Percentiles rank a stretch among this genome's conserved stretches.
phyloP scores from a whole-genome alignment of 345 rosid species.

The Lumnitzera littorea region DNA sequence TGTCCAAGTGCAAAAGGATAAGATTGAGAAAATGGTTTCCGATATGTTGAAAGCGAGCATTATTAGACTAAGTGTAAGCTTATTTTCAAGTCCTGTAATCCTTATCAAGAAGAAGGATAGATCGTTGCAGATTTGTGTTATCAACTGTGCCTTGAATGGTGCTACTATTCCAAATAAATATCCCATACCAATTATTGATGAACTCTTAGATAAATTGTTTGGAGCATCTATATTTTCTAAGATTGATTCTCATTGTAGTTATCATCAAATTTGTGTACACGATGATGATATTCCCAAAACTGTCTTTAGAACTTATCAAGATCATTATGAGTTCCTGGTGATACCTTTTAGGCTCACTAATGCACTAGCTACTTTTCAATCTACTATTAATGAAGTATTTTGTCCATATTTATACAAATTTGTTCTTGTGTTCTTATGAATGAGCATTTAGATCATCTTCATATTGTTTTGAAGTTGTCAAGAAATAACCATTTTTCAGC shows the following conservation, averaged over 20 bases:
- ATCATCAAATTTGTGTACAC: neutral
- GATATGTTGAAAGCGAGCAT: neutral
- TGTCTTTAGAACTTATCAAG: neutral
- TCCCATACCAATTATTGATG: neutral
- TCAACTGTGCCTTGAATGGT: neutral
- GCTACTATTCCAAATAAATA: neutral
- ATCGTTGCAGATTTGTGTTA: neutral
- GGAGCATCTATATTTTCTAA: no score
- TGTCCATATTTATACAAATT: neutral
- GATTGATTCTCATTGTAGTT: neutral
- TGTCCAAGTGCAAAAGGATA: neutral
- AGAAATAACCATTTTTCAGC: no score
- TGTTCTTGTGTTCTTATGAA: neutral
- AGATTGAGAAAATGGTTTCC: no score
- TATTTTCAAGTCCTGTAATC: neutral
- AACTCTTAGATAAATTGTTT: neutral
- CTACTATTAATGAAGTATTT: neutral
- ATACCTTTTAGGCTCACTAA: neutral
- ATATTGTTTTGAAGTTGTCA: no score
- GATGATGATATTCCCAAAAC: neutral
- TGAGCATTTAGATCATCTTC: no score
- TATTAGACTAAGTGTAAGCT: neutral
- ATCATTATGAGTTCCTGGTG: neutral
- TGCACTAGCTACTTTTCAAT: neutral
- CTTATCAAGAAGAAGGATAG: neutral